A percentile compares a stretch with the other conserved stretches of the same genome.
These are phyloP conservation scores for Clohesyomyces aquaticus DNA, from an alignment of 495 filamentous ascomycete genomes.

Conservation along the genomic window DNA sequence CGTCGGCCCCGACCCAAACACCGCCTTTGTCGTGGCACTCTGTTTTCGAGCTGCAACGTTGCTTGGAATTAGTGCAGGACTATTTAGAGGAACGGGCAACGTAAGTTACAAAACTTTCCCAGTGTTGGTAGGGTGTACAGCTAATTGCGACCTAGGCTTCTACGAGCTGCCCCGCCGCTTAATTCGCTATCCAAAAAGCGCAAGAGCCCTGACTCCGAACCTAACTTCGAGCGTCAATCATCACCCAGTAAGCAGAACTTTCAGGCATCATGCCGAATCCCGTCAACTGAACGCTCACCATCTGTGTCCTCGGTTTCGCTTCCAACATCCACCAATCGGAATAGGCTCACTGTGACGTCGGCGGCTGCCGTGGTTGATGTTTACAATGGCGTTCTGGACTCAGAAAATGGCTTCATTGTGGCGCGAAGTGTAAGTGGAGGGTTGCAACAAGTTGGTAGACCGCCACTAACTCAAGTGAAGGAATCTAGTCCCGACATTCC, in stretches of 20 bases:
- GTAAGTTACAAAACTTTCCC: conserved; percentile 11
- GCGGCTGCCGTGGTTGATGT: conserved; percentile 13
- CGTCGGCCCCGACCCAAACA: neutral
- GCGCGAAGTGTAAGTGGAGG: conserved; percentile 33
- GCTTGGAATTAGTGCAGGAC: conserved; percentile 44
- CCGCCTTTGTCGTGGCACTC: conserved; percentile 46
- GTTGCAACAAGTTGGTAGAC: neutral
- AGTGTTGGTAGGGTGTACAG: neutral
- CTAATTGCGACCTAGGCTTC: conserved; percentile 1
- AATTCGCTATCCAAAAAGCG: conserved; percentile 34
- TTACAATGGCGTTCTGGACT: conserved; percentile 45
- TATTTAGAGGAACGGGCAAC: conserved; percentile 42
- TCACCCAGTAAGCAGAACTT: conserved; percentile 29
- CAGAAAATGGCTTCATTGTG: conserved; percentile 38
- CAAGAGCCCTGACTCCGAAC: conserved; percentile 39
- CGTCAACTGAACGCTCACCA: conserved; percentile 14
- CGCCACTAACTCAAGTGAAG: conserved; percentile 6
- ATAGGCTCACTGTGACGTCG: neutral
- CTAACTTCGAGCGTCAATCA: conserved; percentile 19
- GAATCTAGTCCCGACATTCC: conserved; percentile 8
- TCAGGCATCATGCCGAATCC: conserved; percentile 6
- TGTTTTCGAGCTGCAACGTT: conserved; percentile 40
- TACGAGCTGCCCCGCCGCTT: neutral
- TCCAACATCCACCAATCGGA: neutral
- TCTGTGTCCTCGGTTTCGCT: conserved; percentile 17